Percentiles rank a stretch among this genome's conserved stretches.
phyloP scores from a whole-genome alignment of 805 yeast genomes.

The Candida silvicultrix region DNA sequence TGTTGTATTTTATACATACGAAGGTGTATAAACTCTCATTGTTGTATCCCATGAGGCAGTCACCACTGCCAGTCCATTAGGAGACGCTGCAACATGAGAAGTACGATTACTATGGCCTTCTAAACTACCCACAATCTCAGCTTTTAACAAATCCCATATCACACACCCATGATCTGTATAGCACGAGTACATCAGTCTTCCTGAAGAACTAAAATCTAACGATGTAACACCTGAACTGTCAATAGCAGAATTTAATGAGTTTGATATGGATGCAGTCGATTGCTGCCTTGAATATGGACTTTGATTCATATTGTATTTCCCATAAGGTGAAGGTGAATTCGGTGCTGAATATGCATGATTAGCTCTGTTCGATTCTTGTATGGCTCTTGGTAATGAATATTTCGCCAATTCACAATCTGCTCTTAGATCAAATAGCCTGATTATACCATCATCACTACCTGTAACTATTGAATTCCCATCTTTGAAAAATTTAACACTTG shows the following conservation, averaged over 20 bases:
- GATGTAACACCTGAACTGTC: constrained; percentile 69
- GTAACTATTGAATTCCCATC: constrained; percentile 64
- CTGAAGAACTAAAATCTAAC: constrained; percentile 66
- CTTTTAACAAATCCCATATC: constrained; percentile 71
- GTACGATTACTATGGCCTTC: constrained; percentile 61
- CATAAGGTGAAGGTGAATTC: constrained; percentile 7
- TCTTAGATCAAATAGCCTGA: constrained; percentile 68
- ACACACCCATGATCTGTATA: constrained; percentile 72
- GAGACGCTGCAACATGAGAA: constrained; percentile 57
- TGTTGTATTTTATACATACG: constrained; percentile 11
- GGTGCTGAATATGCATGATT: constrained; percentile 9
- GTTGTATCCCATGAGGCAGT: constrained; percentile 82
- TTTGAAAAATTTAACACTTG: constrained; percentile 55
- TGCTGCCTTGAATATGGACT: constrained; percentile 4
- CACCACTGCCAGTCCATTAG: constrained; percentile 70
- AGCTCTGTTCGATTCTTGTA: constrained; percentile 2
- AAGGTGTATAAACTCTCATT: constrained; percentile 56
- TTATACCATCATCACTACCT: constrained; percentile 75
- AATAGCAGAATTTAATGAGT: constrained; percentile 23
- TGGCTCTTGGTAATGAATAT: constrained; percentile 30
- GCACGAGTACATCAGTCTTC: constrained; percentile 67
- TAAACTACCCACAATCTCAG: constrained; percentile 56
- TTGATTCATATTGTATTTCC: constrained; percentile 10
- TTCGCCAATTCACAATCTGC: constrained; percentile 62
- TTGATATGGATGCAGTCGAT: constrained; percentile 21